A percentile compares a stretch with the other conserved stretches of the same genome.
Conservation (phyloP, 768 basidiomycete genomes). For the Xanthoconium purpureum region DNA sequence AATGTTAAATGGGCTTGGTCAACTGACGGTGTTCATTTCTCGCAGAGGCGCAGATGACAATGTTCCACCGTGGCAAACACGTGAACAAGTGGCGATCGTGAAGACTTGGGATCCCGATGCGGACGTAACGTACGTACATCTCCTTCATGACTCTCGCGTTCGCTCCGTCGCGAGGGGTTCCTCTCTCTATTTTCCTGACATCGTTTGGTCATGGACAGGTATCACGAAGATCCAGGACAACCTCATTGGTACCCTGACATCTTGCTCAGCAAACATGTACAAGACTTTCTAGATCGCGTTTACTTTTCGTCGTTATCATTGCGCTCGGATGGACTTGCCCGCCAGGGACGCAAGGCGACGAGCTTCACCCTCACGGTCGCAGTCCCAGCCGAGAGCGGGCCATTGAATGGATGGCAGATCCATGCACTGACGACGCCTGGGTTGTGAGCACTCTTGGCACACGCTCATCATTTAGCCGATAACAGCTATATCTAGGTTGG, state of each 20-base stretch:
- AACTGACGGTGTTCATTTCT: background rate
- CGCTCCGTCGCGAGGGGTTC: background rate
- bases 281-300: conserved; percentile 50
- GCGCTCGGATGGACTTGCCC: background rate
- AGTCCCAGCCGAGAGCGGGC: conserved; percentile 64
- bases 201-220: conserved; percentile 35
- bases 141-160: background rate
- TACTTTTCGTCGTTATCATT: conserved; percentile 7
- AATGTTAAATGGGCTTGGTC: background rate
- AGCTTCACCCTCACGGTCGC: conserved; percentile 72
- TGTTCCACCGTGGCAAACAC: conserved; percentile 83
- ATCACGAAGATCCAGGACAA: conserved; percentile 57
- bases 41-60: conserved; percentile 75
- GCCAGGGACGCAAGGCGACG: background rate
- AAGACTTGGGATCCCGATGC: conserved; percentile 53
- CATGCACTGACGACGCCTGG: conserved; percentile 61
- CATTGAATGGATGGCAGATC: conserved; percentile 69
- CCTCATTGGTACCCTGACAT: conserved; percentile 71
- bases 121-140: conserved; percentile 48
- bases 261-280: conserved; percentile 52
- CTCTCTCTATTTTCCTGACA: background rate
- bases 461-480: background rate
- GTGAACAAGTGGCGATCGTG: conserved; percentile 59
- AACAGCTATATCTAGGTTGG: conserved; percentile 8
- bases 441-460: conserved; percentile 42